Evolutionary conservation across 495 filamentous ascomycete genomes (phyloP).

Genomic region (Aspergillus carlsbadensis): DNA sequence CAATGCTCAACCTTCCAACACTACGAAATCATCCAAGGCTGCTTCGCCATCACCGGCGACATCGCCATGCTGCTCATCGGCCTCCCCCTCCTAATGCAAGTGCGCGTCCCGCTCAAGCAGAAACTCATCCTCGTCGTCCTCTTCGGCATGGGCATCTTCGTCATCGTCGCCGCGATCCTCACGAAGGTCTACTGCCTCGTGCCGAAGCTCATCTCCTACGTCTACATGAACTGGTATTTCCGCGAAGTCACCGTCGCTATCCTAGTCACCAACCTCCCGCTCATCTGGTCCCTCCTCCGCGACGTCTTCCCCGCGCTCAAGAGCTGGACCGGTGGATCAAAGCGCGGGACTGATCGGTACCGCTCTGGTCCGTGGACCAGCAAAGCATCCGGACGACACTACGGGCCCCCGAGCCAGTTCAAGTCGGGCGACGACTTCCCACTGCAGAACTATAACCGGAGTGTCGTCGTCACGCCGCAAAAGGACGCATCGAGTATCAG

Average conservation of each 20-base stretch:
- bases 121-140: slow-evolving; percentile 56
- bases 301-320: slow-evolving; percentile 55
- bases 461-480: slow-evolving; percentile 27
- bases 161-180: slow-evolving; percentile 62
- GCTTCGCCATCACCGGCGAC: slow-evolving; percentile 65
- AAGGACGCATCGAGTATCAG: slow-evolving; percentile 38
- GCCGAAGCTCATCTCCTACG: slow-evolving; percentile 42
- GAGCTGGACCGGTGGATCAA: slow-evolving; percentile 47
- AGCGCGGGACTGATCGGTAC: slow-evolving; percentile 36
- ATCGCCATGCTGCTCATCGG: slow-evolving; percentile 63
- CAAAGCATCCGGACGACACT: slow-evolving; percentile 32
- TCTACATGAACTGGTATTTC: slow-evolving; percentile 71
- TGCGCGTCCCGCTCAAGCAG: slow-evolving; percentile 52
- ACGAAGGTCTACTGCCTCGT: slow-evolving; percentile 70
- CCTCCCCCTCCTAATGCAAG: slow-evolving; percentile 59
- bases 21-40: slow-evolving; percentile 52
- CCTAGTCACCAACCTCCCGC: slow-evolving; percentile 64
- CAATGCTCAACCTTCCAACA: slow-evolving; percentile 54
- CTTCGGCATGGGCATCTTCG: slow-evolving; percentile 63
- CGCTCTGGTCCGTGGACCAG: slow-evolving; percentile 39
- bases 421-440: slow-evolving; percentile 36
- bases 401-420: slow-evolving; percentile 33
- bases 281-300: slow-evolving; percentile 61
- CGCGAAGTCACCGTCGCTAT: slow-evolving; percentile 67
- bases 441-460: slow-evolving; percentile 36